phyloP scores from a whole-genome alignment of 148 eudicot species.

The Fagopyrum esculentum region DNA sequence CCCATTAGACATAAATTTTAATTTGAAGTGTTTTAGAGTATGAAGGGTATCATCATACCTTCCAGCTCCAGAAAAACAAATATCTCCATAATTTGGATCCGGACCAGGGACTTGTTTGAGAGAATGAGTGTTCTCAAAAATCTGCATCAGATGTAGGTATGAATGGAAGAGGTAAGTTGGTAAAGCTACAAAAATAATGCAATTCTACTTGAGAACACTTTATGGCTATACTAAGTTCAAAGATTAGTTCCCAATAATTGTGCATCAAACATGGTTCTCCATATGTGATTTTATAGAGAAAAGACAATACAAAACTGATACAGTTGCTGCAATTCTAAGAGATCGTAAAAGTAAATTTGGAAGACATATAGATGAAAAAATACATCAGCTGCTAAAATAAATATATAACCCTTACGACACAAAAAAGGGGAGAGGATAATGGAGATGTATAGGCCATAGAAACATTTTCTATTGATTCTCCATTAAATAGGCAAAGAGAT shows the following conservation, averaged over 20 bases:
- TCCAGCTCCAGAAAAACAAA: constrained; percentile 69
- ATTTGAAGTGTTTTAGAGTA: neutral
- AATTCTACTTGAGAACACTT: neutral
- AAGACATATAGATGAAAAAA: neutral
- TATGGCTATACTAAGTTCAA: neutral
- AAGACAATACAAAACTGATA: neutral
- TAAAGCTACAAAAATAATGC: neutral
- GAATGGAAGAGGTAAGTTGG: neutral
- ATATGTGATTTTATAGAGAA: neutral
- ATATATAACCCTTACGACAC: neutral
- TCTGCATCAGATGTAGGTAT: constrained; percentile 24
- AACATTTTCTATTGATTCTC: neutral
- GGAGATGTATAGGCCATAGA: neutral
- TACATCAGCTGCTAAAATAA: neutral
- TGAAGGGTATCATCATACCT: constrained; percentile 25
- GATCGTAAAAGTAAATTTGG: neutral
- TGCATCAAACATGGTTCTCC: neutral
- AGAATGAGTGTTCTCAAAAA: constrained; percentile 33
- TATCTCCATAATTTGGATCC: constrained; percentile 54
- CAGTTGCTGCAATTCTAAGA: neutral
- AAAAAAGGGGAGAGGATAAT: neutral
- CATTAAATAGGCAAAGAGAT: neutral
- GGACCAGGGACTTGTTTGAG: constrained; percentile 50
- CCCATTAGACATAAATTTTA: constrained; percentile 5
- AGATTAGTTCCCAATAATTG: neutral